phyloP scores from a whole-genome alignment of 805 yeast species.

The Saturnispora besseyi region DNA sequence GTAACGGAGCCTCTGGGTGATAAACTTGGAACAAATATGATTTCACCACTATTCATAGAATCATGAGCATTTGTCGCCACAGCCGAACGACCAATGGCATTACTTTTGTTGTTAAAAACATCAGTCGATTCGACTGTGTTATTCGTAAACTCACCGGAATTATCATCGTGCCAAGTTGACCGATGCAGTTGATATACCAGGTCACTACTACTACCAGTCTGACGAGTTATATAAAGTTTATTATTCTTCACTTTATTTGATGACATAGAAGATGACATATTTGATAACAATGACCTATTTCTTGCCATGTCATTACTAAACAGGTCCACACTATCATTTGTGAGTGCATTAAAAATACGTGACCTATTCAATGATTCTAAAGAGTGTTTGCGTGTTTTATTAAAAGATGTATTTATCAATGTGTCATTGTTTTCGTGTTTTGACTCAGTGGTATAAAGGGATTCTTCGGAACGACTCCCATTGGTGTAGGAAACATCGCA shows the following conservation, averaged over 20 bases:
- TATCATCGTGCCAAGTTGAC: neutral
- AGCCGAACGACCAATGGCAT: neutral
- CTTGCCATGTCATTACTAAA: neutral
- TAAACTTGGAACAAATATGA: neutral
- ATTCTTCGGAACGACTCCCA: neutral
- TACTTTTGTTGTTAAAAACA: too few species aligned
- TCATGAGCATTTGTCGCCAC: neutral
- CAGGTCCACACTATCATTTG: too few species aligned
- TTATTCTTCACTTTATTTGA: neutral
- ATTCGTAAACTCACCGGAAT: too few species aligned
- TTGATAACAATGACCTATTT: neutral
- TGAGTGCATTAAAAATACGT: neutral
- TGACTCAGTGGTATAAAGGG: neutral
- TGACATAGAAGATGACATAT: neutral
- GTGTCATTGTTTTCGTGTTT: neutral
- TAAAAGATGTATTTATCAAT: neutral
- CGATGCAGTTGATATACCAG: neutral
- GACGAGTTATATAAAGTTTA: neutral
- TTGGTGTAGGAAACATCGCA: neutral
- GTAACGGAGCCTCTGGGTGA: neutral
- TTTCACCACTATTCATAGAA: neutral
- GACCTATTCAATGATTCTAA: neutral
- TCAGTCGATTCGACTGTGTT: neutral
- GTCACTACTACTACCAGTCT: neutral
- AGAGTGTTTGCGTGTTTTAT: neutral